Base-by-base conservation (phyloP, 768 basidiomycete genomes). In the Hypsizygus marmoreus region DNA sequence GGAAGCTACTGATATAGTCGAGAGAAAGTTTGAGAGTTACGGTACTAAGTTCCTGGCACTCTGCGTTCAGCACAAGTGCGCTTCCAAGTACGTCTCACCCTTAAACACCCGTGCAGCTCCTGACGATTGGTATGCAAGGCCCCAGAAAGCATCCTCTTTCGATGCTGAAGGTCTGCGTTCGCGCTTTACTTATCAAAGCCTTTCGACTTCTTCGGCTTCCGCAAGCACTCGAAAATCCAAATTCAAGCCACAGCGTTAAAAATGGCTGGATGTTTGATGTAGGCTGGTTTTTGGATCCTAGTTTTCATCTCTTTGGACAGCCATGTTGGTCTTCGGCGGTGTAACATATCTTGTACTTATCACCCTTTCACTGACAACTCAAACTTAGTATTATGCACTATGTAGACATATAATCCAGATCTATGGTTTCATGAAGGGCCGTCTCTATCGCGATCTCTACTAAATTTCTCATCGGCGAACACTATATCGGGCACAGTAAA, bases 391-490 rank as follows among this genome's bases (percentile, higher is more conserved):
- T n/a, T n/a, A n/a, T n/a, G n/a, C n/a, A n/a, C n/a, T n/a, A n/a
- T n/a, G n/a, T n/a, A n/a, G n/a, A n/a, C n/a, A n/a, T n/a, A 32
- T 4, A 32, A 32, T 12, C 30, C 30, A 1, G 14, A 39, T 9
- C 37, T 24, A 39, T 19, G n/a, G n/a, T n/a, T n/a, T n/a, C n/a
- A n/a, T n/a, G n/a, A n/a, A n/a, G n/a, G n/a, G n/a, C n/a, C n/a
- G n/a, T n/a, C n/a, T n/a, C n/a, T n/a, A n/a, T n/a, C n/a, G n/a
- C n/a, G n/a, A n/a, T n/a, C n/a, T n/a, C n/a, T n/a, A n/a, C n/a
- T n/a, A n/a, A n/a, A n/a, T n/a, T n/a, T n/a, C n/a, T 75, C 65
- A 49, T 78, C 75, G 1, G 71, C 73, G 43, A 76, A 76, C 11
- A 57, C 45, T 13, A 74, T 60, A 35, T 72, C 54, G 6, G 54